Evolutionary conservation across 1,284 basidiomycete species (phyloP).

Genomic region (Ustilago crameri): DNA sequence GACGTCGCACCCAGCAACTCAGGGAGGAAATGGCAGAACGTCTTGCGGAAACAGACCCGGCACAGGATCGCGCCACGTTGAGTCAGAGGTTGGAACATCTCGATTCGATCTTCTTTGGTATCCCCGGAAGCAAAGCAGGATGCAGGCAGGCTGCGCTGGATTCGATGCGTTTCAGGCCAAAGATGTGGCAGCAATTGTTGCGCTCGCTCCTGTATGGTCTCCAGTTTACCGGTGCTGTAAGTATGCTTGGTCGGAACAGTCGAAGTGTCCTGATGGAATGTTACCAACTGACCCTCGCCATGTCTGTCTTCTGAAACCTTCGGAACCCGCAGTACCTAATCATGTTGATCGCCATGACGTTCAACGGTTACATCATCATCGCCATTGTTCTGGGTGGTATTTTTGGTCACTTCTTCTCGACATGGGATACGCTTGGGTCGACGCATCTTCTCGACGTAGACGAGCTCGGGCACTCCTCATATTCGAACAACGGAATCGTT

Average conservation of each 20-base stretch:
- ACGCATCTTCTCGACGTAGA: slow-evolving; percentile 36
- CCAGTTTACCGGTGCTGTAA: slow-evolving; percentile 58
- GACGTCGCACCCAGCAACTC: slow-evolving; percentile 26
- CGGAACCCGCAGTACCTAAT: slow-evolving; percentile 46
- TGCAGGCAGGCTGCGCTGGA: slow-evolving; percentile 39
- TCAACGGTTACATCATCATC: slow-evolving; percentile 63
- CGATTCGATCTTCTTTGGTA: slow-evolving; percentile 46
- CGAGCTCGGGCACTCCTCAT: slow-evolving; percentile 18
- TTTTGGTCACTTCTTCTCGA: slow-evolving; percentile 61
- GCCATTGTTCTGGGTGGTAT: slow-evolving; percentile 60
- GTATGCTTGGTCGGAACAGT: slow-evolving; percentile 5
- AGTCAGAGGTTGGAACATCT: slow-evolving; percentile 30
- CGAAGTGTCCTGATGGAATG: too few relatives aligned
- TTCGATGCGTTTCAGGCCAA: slow-evolving; percentile 42
- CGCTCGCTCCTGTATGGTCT: slow-evolving; percentile 57
- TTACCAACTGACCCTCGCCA: not conserved
- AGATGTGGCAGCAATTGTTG: slow-evolving; percentile 56
- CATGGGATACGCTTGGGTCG: slow-evolving; percentile 56
- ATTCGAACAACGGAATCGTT: slow-evolving; percentile 9
- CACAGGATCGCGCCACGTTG: slow-evolving; percentile 23
- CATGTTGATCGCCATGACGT: slow-evolving; percentile 65
- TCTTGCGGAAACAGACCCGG: slow-evolving; percentile 17
- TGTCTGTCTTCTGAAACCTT: not conserved
- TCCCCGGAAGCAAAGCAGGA: slow-evolving; percentile 12
- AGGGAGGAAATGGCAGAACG: slow-evolving; percentile 33